A percentile compares a stretch with the other conserved stretches of the same genome.
Evolutionary conservation across 202 grass and related monocot species (phyloP).

Genomic region (Cymbopogon flexuosus): DNA sequence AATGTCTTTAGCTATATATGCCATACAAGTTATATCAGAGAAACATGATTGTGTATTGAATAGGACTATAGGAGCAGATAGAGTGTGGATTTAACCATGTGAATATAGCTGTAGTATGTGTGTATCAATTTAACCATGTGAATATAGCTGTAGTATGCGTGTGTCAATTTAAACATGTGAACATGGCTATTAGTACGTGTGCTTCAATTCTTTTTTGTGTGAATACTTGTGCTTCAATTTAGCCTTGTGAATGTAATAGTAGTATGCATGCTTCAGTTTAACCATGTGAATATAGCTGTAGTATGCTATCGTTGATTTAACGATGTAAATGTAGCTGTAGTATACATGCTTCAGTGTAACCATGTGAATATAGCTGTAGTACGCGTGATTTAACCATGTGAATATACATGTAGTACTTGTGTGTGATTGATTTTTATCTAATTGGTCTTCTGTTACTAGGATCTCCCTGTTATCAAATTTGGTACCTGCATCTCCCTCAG

Average conservation of each 20-base stretch:
- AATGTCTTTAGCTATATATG: not conserved
- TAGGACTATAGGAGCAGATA: not conserved
- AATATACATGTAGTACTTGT: not conserved
- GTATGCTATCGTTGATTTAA: not conserved
- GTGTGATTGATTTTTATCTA: not conserved
- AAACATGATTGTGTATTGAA: not conserved
- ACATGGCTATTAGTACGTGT: no score
- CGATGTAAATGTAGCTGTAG: no score
- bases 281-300: not conserved
- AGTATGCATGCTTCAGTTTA: not conserved
- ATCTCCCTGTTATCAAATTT: not conserved
- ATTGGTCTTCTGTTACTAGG: not conserved
- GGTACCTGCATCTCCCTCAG: no score
- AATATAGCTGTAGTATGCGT: not conserved
- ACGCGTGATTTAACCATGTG: constrained; percentile 10
- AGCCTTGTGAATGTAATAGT: not conserved
- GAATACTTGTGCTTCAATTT: not conserved
- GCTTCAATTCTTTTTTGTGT: no score
- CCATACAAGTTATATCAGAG: not conserved
- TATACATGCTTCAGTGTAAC: no score
- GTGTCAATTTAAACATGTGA: not conserved
- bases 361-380: no score
- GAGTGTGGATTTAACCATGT: not conserved
- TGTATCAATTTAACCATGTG: constrained; percentile 7
- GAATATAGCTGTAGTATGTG: not conserved